Base-by-base conservation (phyloP, 371 early-diverging fungal genomes). In the Modicella reniformis region DNA sequence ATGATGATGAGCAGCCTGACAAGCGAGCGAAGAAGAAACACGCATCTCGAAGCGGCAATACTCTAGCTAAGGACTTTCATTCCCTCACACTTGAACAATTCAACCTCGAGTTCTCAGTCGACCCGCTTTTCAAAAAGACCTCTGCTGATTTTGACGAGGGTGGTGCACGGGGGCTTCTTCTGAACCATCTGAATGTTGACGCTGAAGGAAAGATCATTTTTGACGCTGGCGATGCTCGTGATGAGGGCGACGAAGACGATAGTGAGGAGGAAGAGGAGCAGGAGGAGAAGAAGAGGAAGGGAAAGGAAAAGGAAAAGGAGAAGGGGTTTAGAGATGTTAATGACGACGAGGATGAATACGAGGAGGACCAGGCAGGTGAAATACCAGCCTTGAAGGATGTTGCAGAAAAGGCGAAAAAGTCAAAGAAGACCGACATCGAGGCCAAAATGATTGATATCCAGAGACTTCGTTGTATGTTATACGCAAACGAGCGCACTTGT, bases 141-240 rank as follows among this genome's bases (percentile, higher is more conserved):
- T 95, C 93, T 2, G 97, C 98, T 8, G 98, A 97, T 72, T 97
- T 98, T 85, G 98, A 98, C 80, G 97, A 98, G 83, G 97, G 98
- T n/a, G 98, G 97, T 5, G 96, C 97, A 8, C 90, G 94, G 44
- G 97, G 97, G 3, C 81, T 98, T 40, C 81, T 98, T 47, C 83
- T 98, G 52, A 96, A 95, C 76, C 93, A 95, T 69, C 79, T 98
- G 44, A 83, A 85, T 32, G 84, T 97, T 33, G 91, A 95, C 55
- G 84, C 82, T 6, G 86, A 91, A 9, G 94, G 96, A n/a, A 92
- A 90, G 66, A 92, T 97, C 61, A 92, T 97, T 23, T 98, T 98
- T 81, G 98, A 98, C 81, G 91, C 98, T 12, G 89, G 94, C 29
- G 96, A 95, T 83, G 92, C 93, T 28, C 81, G 81, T 17, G 70